These are phyloP conservation scores for Pichia sporocuriosa DNA, from an alignment of 805 yeast species.

Conservation along the genomic window DNA sequence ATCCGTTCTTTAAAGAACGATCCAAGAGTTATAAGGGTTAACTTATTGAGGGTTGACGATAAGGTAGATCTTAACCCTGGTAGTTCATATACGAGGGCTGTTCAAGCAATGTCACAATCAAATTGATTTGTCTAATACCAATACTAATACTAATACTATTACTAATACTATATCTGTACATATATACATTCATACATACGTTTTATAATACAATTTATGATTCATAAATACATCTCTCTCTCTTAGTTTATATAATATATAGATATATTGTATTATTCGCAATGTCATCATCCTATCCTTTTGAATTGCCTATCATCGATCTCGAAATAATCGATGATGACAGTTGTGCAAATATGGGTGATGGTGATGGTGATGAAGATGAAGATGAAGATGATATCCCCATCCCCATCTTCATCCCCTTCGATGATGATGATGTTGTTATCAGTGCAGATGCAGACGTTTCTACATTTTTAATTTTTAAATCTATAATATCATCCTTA, in stretches of 20 bases:
- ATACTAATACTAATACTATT: too few species aligned
- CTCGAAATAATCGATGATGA: neutral
- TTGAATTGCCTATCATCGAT: too few species aligned
- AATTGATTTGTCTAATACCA: neutral
- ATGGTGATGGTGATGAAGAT: neutral
- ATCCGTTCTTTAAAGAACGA: slow-evolving; percentile 74
- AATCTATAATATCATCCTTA: neutral
- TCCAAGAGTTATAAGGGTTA: slow-evolving; percentile 83
- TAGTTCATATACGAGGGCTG: slow-evolving; percentile 46
- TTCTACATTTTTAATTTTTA: neutral
- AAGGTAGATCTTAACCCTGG: slow-evolving; percentile 47
- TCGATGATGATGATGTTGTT: too few species aligned
- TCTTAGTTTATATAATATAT: neutral
- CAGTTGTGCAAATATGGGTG: too few species aligned
- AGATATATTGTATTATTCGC: neutral
- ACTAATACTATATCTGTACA: neutral
- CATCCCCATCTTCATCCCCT: too few species aligned
- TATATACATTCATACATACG: neutral
- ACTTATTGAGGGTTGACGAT: slow-evolving; percentile 58
- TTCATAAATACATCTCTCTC: too few species aligned
- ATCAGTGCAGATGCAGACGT: too few species aligned
- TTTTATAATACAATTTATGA: too few species aligned
- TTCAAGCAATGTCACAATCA: slow-evolving; percentile 18
- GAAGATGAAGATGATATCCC: too few species aligned
- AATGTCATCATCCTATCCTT: too few species aligned